Percentiles rank a stretch among this genome's conserved stretches.
Conservation (phyloP, 2,329 filamentous ascomycete species). For the Celoporthe dispersa region DNA sequence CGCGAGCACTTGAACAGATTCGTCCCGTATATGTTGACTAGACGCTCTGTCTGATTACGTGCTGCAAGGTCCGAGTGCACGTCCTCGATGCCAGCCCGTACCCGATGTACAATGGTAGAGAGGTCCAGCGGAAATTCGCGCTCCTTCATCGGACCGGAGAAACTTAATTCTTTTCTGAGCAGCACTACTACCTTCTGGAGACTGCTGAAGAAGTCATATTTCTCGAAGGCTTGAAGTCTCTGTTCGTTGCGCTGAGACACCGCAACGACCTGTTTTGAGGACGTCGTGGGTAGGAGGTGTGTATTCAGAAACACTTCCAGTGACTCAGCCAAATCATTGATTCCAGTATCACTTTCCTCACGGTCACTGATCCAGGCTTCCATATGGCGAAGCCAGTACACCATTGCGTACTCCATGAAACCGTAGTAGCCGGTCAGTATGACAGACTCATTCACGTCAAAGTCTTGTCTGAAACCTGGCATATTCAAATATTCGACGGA, state of each 20-base stretch:
- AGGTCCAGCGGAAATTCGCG: constrained; percentile 8
- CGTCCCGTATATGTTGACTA: constrained; percentile 39
- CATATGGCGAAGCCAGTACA: constrained; percentile 8
- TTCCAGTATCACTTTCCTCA: not conserved
- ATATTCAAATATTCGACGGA: constrained; percentile 30
- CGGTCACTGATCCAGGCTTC: not conserved
- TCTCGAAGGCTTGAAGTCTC: not conserved
- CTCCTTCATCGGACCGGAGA: constrained; percentile 5
- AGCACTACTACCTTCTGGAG: constrained; percentile 1
- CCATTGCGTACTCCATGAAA: constrained; percentile 11
- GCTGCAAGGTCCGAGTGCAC: not conserved
- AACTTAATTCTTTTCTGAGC: constrained; percentile 5
- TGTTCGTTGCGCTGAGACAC: constrained; percentile 9
- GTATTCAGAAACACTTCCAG: not conserved
- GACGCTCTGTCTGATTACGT: constrained; percentile 28
- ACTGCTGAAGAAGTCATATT: not conserved
- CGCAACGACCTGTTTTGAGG: not conserved
- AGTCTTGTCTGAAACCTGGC: not conserved
- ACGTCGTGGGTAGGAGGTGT: not conserved
- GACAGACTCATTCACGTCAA: not conserved
- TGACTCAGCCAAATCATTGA: constrained; percentile 7
- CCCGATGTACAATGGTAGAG: not conserved
- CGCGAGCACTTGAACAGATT: constrained; percentile 44
- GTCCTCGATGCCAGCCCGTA: constrained; percentile 23
- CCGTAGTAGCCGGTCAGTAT: constrained; percentile 4